Conservation (phyloP, 2,329 filamentous ascomycete species). For the Neoscytalidium dimidiatum region DNA sequence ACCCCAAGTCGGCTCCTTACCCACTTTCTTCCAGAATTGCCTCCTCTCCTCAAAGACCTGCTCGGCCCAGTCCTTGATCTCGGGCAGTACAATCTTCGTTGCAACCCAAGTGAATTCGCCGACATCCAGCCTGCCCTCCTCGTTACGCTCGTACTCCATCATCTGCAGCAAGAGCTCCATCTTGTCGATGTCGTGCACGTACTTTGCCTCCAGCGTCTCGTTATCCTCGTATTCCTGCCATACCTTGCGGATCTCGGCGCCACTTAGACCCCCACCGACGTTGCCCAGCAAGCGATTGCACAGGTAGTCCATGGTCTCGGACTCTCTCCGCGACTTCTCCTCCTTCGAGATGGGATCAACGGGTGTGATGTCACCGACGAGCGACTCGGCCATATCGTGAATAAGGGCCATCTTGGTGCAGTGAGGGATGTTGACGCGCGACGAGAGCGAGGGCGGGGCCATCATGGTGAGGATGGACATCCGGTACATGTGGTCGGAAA, state of each 20-base stretch:
- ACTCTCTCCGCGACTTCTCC: constrained; percentile 87
- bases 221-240: constrained; percentile 97
- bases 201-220: constrained; percentile 78
- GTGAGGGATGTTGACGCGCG: constrained; percentile 72
- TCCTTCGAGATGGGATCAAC: constrained; percentile 81
- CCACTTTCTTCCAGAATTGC: constrained; percentile 63
- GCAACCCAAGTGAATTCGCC: constrained; percentile 85
- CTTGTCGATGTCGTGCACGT: constrained; percentile 97
- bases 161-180: constrained; percentile 93
- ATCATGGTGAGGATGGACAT: constrained; percentile 97
- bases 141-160: constrained; percentile 86
- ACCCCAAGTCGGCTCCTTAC: constrained; percentile 31
- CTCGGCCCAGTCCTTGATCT: constrained; percentile 78
- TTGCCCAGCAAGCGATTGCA: constrained; percentile 70
- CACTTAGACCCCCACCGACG: constrained; percentile 71
- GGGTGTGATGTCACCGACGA: constrained; percentile 96
- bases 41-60: constrained; percentile 76
- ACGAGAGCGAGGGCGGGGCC: constrained; percentile 72
- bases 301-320: constrained; percentile 89
- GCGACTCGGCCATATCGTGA: constrained; percentile 94
- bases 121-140: constrained; percentile 69
- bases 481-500: constrained; percentile 98
- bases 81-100: constrained; percentile 69
- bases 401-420: constrained; percentile 96
- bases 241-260: constrained; percentile 70